Base-by-base conservation (phyloP, 352 stramenopile species). In the Globisporangium paroecandrum region DNA sequence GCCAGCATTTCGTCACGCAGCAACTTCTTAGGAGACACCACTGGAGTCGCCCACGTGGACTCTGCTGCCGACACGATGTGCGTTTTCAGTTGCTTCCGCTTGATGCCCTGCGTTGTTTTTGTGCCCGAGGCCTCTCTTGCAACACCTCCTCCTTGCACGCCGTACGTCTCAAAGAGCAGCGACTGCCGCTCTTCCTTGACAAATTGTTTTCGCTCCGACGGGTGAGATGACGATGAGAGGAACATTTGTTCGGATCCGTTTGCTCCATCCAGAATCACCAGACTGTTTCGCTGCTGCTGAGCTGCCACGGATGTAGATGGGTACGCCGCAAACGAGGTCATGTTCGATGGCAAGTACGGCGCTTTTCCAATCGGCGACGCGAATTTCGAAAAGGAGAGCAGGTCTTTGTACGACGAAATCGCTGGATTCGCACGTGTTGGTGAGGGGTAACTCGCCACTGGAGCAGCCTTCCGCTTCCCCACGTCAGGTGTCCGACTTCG, bases 111-210 rank as follows among this genome's bases (percentile, higher is more conserved):
- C 27, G 56, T 62, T 62, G 49, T 34, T 34, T 53, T n/a, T 2
- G 51, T 6, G 51, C 20, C 47, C 10, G 69, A 13, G 22, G 64
- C 13, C 36, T 73, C 65, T 8, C 22, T 32, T 43, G 32, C 46
- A n/a, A 69, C 36, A 5, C 41, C 46, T 46, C 29, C 32, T 29
- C 27, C 27, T 32, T 68, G 64, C 12, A 93, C 74, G 1, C 82
- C 85, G 56, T 93, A 93, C 4, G 82, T 86, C 32, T 90, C 82
- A 49, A 91, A 87, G 3, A 93, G 69, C 32, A 85, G 69, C 2
- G 75, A 81, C 36, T 90, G 80, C 2, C 77, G 70, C 20, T 87
- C 81, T 51, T 88, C 74, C 34, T 85, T 87, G 1, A 78, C 76
- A 59, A 77, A 72, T 43, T 65, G 70, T 60, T 77, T 79, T 7